Conservation (phyloP, 164 flowering plant genomes). For the Vitis cinerea region DNA sequence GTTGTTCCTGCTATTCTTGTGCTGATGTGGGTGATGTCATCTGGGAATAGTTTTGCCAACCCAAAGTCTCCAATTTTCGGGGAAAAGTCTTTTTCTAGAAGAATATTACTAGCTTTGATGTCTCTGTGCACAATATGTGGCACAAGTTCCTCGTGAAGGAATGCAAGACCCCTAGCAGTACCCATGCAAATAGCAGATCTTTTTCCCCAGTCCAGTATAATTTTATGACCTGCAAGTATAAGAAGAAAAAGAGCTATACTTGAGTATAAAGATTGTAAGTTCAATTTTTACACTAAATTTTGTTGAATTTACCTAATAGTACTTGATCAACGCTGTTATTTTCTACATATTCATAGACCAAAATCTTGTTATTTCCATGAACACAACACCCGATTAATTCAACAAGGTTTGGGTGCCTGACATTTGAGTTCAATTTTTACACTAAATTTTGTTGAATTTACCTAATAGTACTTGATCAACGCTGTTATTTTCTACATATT, state of each 20-base stretch:
- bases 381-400: conserved; percentile 70
- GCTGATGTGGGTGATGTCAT: conserved; percentile 88
- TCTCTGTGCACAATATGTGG: conserved; percentile 91
- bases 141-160: conserved; percentile 84
- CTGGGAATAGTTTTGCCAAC: conserved; percentile 92
- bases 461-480: conserved; percentile 67
- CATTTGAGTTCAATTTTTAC: conserved; percentile 35
- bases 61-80: conserved; percentile 98
- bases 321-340: conserved; percentile 73
- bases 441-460: conserved; percentile 17
- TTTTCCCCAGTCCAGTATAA: conserved; percentile 58
- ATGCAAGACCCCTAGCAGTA: conserved; percentile 67
- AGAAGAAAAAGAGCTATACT: not conserved
- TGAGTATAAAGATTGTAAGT: not conserved
- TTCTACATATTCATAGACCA: conserved; percentile 74
- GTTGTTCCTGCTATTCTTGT: conserved; percentile 91
- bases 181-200: conserved; percentile 77
- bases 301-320: conserved; percentile 46
- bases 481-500: conserved; percentile 71
- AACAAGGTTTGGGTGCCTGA: conserved; percentile 75
- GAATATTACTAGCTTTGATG: conserved; percentile 90
- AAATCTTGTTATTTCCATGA: conserved; percentile 47
- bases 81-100: conserved; percentile 60
- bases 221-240: conserved; percentile 44
- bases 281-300: conserved; percentile 6